Conservation (phyloP, 306 rosid species). For the Elaeagnus macrophylla region DNA sequence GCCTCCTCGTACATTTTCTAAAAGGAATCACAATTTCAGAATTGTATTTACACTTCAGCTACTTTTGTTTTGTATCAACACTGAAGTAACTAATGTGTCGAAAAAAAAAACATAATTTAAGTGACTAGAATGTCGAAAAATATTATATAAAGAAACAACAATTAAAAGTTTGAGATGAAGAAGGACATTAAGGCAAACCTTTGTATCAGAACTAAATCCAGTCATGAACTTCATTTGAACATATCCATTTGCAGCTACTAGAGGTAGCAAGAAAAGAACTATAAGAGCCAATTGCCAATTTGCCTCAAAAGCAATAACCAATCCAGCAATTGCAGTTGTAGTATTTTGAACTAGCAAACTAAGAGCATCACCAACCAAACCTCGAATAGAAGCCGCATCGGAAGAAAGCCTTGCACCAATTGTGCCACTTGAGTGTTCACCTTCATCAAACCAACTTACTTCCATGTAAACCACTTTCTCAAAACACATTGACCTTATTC, state of each 20-base stretch:
- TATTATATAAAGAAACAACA: not conserved
- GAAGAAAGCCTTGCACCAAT: slow-evolving; percentile 68
- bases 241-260: slow-evolving; percentile 39
- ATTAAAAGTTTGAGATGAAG: not conserved
- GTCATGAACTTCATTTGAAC: slow-evolving; percentile 45
- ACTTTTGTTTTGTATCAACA: not conserved
- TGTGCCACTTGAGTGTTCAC: slow-evolving; percentile 62
- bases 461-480: slow-evolving; percentile 67
- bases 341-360: slow-evolving; percentile 49
- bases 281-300: slow-evolving; percentile 63
- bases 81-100: no score
- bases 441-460: slow-evolving; percentile 66
- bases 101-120: no score
- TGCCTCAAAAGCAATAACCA: slow-evolving; percentile 53
- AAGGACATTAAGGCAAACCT: slow-evolving; percentile 30
- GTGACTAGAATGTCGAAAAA: not conserved
- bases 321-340: slow-evolving; percentile 39
- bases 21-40: slow-evolving; percentile 4
- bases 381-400: slow-evolving; percentile 52
- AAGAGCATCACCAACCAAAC: slow-evolving; percentile 65
- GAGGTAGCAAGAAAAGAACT: slow-evolving; percentile 48
- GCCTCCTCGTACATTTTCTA: slow-evolving; percentile 79
- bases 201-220: slow-evolving; percentile 55
- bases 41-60: not conserved
- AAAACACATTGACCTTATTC: slow-evolving; percentile 53